Percentiles rank a stretch among this genome's conserved stretches.
These are phyloP conservation scores for Ceratobasidium sp. DNA, from an alignment of 1,284 basidiomycete genomes.

Conservation along the genomic window DNA sequence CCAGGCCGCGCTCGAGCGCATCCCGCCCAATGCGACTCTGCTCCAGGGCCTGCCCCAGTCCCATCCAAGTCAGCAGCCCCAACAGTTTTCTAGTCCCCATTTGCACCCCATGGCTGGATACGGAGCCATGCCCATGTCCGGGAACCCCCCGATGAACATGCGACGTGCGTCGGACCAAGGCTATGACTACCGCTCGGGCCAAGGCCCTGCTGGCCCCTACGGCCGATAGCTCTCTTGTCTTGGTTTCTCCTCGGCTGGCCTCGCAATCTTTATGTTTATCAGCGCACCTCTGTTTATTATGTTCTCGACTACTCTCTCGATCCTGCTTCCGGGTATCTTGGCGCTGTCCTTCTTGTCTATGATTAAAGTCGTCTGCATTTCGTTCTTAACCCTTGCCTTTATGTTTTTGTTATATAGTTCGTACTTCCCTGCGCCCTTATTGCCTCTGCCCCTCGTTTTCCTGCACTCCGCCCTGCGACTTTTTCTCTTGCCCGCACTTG, in stretches of 20 bases:
- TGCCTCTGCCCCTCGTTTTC: not conserved
- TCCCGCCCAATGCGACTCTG: slow-evolving; percentile 36
- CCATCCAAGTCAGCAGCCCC: slow-evolving; percentile 8
- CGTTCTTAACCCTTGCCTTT: slow-evolving; percentile 41
- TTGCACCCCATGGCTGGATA: slow-evolving; percentile 20
- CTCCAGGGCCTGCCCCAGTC: slow-evolving; percentile 21
- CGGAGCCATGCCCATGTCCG: slow-evolving; percentile 16
- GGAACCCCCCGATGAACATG: slow-evolving; percentile 5
- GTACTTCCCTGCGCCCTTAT: slow-evolving; percentile 1
- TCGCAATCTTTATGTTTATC: slow-evolving; percentile 36
- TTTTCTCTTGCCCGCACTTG: not conserved
- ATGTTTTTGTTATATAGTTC: slow-evolving; percentile 23
- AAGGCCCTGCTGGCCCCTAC: slow-evolving; percentile 1
- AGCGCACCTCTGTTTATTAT: slow-evolving; percentile 32
- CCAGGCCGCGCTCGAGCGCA: slow-evolving; percentile 15
- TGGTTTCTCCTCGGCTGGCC: slow-evolving; percentile 12
- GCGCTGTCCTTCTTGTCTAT: slow-evolving; percentile 28
- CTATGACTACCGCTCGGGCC: slow-evolving; percentile 13
- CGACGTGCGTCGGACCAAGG: slow-evolving; percentile 29
- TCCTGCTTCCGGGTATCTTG: slow-evolving; percentile 26
- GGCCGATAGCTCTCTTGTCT: slow-evolving; percentile 13
- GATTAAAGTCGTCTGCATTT: slow-evolving; percentile 41
- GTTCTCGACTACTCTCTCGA: slow-evolving; percentile 11
- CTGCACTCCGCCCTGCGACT: not conserved
- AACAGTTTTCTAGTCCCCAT: slow-evolving; percentile 8